These are phyloP conservation scores for Cercospora janseana DNA, from an alignment of 2,329 filamentous ascomycete species.

Conservation along the genomic window DNA sequence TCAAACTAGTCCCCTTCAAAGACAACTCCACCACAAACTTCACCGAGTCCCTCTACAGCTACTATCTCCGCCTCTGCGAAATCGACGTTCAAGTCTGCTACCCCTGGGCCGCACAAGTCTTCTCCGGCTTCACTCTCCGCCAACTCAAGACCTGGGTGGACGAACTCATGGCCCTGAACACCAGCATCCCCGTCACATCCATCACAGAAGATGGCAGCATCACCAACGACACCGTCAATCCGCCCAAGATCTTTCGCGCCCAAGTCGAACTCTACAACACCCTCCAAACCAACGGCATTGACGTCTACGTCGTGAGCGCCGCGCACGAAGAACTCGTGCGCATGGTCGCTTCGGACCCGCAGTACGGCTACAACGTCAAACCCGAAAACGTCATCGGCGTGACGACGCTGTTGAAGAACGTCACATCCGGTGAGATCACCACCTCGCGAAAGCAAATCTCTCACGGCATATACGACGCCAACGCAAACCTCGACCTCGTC, in stretches of 20 bases:
- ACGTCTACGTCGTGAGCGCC: constrained; percentile 47
- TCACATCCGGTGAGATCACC: constrained; percentile 36
- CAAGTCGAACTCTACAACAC: constrained; percentile 48
- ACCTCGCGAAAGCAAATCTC: constrained; percentile 44
- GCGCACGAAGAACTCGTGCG: constrained; percentile 48
- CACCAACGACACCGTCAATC: constrained; percentile 33
- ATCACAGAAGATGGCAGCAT: constrained; percentile 37
- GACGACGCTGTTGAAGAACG: constrained; percentile 40
- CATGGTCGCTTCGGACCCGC: constrained; percentile 48
- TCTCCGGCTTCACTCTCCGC: constrained; percentile 45
- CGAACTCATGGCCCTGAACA: constrained; percentile 48
- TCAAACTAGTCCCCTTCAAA: constrained; percentile 46
- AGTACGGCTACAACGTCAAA: constrained; percentile 49
- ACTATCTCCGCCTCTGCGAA: constrained; percentile 47
- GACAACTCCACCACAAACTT: constrained; percentile 38
- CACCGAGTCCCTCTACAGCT: constrained; percentile 48
- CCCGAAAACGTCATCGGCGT: constrained; percentile 49
- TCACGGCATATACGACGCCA: constrained; percentile 39
- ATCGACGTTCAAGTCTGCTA: constrained; percentile 47
- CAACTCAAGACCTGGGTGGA: constrained; percentile 50
- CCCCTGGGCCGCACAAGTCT: constrained; percentile 46
- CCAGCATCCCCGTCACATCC: constrained; percentile 41
- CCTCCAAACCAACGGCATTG: constrained; percentile 46
- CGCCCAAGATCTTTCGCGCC: constrained; percentile 42
- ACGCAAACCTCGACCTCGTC: constrained; percentile 42